phyloP scores from a whole-genome alignment of 306 rosid species.

The Prinsepia uniflora region DNA sequence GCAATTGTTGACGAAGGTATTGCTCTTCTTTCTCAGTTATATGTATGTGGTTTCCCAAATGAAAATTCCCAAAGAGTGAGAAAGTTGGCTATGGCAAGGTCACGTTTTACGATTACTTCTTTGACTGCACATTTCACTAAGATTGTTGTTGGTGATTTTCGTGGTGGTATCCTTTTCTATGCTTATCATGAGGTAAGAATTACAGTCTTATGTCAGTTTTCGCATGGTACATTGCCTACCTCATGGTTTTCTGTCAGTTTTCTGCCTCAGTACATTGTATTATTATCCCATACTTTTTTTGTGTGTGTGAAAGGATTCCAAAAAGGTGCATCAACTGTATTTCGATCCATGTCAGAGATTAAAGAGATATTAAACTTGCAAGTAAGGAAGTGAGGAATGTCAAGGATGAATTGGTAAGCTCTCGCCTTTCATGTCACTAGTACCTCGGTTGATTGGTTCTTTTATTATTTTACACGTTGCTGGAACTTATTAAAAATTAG shows the following conservation, averaged over 20 bases:
- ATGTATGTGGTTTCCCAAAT: constrained; percentile 77
- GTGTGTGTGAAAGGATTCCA: constrained; percentile 58
- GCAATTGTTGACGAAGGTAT: constrained; percentile 27
- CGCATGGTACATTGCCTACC: constrained; percentile 2
- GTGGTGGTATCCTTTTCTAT: constrained; percentile 81
- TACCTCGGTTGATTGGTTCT: no score
- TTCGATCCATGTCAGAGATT: constrained; percentile 78
- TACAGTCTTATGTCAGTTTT: constrained; percentile 21
- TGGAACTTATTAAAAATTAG: no score
- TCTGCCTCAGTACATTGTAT: constrained; percentile 13
- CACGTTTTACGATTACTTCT: constrained; percentile 64
- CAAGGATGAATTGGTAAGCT: no score
- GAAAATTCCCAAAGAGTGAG: constrained; percentile 70
- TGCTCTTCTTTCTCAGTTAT: constrained; percentile 59
- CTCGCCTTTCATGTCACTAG: no score
- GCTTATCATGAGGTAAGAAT: constrained; percentile 68
- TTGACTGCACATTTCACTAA: constrained; percentile 74
- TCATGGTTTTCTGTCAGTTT: background rate
- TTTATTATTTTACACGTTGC: no score
- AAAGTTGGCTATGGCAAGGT: constrained; percentile 60
- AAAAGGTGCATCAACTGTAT: constrained; percentile 69
- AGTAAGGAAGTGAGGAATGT: no score
- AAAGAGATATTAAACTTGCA: background rate
- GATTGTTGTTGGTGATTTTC: constrained; percentile 94
- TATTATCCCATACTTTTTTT: constrained; percentile 30